Conservation (phyloP, 106 monocot genomes). For the Chionographis japonica region DNA sequence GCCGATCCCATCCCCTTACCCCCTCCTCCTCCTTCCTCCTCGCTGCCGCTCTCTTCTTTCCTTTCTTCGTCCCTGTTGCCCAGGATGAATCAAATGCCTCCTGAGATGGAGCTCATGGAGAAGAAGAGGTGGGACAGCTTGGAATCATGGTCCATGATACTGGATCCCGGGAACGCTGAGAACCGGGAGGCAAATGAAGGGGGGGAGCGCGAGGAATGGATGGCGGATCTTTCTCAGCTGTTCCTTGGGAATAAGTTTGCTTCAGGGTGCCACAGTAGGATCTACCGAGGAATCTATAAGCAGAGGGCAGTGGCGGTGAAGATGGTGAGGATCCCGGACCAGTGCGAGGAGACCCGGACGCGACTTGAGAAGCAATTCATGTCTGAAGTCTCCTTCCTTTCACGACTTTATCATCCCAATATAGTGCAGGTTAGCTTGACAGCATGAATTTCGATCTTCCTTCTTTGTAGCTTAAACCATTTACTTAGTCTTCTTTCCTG, state of each 20-base stretch:
- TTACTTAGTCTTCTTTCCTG: too few species aligned
- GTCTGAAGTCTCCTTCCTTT: constrained; percentile 76
- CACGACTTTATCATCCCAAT: constrained; percentile 82
- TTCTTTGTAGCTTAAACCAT: not conserved
- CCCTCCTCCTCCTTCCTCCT: constrained; percentile 17
- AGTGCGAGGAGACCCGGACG: constrained; percentile 41
- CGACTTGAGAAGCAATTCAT: constrained; percentile 73
- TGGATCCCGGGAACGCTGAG: constrained; percentile 49
- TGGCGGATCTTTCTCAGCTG: constrained; percentile 90
- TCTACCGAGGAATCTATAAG: constrained; percentile 92
- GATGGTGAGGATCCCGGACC: constrained; percentile 80
- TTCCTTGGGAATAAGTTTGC: constrained; percentile 93
- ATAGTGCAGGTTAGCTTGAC: constrained; percentile 77
- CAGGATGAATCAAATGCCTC: constrained; percentile 9
- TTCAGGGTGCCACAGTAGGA: constrained; percentile 82
- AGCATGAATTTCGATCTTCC: not conserved
- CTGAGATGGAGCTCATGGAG: constrained; percentile 61
- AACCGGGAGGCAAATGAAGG: constrained; percentile 13
- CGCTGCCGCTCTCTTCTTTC: constrained; percentile 17
- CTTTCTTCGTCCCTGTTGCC: constrained; percentile 17
- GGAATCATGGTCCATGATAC: constrained; percentile 92
- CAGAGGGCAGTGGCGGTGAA: constrained; percentile 83
- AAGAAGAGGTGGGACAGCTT: constrained; percentile 76
- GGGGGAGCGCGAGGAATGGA: constrained; percentile 73
- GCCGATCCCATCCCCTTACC: constrained; percentile 6